These are phyloP conservation scores for Hylodesmum podocarpum DNA, from an alignment of 306 rosid species.

Conservation along the genomic window DNA sequence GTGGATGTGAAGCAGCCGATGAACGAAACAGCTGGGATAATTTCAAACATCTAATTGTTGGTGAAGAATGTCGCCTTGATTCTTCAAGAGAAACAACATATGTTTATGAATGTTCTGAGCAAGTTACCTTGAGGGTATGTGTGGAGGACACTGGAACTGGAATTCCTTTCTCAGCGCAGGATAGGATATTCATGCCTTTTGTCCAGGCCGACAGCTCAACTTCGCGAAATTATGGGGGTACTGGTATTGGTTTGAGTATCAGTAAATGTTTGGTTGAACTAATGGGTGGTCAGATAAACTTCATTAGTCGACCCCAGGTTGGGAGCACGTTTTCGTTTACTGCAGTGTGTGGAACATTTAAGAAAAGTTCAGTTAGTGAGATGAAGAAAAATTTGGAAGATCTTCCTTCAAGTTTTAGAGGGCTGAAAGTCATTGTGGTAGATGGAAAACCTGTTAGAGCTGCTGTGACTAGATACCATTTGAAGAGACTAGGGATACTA, in stretches of 20 bases:
- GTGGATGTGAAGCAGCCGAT: conserved; percentile 85
- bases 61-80: conserved; percentile 49
- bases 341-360: conserved; percentile 55
- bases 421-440: conserved; percentile 63
- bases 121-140: conserved; percentile 67
- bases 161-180: conserved; percentile 75
- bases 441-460: conserved; percentile 88
- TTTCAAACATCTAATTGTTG: conserved; percentile 55
- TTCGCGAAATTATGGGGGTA: conserved; percentile 89
- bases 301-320: conserved; percentile 64
- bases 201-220: conserved; percentile 98
- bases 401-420: conserved; percentile 72
- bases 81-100: conserved; percentile 31
- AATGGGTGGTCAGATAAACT: conserved; percentile 86
- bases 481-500: conserved; percentile 77
- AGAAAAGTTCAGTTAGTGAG: conserved; percentile 40
- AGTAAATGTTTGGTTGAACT: conserved; percentile 90
- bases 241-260: conserved; percentile 95
- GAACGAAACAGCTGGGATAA: conserved; percentile 77
- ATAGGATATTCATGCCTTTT: conserved; percentile 81
- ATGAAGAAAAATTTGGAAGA: conserved; percentile 67
- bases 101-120: conserved; percentile 43
- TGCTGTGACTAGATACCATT: conserved; percentile 74
- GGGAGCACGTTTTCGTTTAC: conserved; percentile 92
- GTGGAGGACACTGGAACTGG: conserved; percentile 96